Conservation (phyloP, 2,329 filamentous ascomycete genomes). For the Pseudogymnoascus sp. region DNA sequence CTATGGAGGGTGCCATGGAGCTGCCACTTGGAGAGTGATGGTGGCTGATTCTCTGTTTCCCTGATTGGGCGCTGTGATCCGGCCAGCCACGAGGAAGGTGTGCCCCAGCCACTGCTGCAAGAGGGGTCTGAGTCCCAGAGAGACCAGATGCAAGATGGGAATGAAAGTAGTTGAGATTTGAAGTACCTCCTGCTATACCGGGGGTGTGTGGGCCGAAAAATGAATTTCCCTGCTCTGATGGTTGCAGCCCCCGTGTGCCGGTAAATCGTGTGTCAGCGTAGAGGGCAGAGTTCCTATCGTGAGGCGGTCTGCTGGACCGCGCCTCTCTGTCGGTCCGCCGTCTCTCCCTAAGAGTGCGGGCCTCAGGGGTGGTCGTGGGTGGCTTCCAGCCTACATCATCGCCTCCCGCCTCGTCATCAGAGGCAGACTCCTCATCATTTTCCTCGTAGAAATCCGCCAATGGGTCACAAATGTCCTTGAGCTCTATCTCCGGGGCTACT, state of each 20-base stretch:
- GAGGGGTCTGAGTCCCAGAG: constrained; percentile 68
- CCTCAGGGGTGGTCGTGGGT: constrained; percentile 13
- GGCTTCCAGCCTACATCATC: constrained; percentile 30
- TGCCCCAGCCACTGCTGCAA: constrained; percentile 70
- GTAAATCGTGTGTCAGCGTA: constrained; percentile 35
- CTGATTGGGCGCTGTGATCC: constrained; percentile 21
- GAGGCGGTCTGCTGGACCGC: constrained; percentile 25
- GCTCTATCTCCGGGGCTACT: constrained; percentile 73
- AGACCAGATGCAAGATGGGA: constrained; percentile 63
- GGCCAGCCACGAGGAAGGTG: constrained; percentile 48
- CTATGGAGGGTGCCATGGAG: constrained; percentile 26
- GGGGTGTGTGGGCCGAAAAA: constrained; percentile 54
- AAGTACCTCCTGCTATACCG: constrained; percentile 61
- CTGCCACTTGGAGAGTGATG: constrained; percentile 24
- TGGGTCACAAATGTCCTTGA: constrained; percentile 95
- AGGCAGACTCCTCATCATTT: constrained; percentile 55
- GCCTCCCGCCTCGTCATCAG: constrained; percentile 43
- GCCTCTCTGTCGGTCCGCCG: constrained; percentile 29
- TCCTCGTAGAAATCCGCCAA: constrained; percentile 94
- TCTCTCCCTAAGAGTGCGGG: constrained; percentile 26
- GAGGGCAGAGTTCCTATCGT: constrained; percentile 23
- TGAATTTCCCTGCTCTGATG: constrained; percentile 40
- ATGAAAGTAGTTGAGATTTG: constrained; percentile 76
- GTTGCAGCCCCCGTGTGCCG: constrained; percentile 22
- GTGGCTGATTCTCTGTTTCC: constrained; percentile 18